These are phyloP conservation scores for Trametes coccinea DNA, from an alignment of 768 basidiomycete species.

Conservation along the genomic window DNA sequence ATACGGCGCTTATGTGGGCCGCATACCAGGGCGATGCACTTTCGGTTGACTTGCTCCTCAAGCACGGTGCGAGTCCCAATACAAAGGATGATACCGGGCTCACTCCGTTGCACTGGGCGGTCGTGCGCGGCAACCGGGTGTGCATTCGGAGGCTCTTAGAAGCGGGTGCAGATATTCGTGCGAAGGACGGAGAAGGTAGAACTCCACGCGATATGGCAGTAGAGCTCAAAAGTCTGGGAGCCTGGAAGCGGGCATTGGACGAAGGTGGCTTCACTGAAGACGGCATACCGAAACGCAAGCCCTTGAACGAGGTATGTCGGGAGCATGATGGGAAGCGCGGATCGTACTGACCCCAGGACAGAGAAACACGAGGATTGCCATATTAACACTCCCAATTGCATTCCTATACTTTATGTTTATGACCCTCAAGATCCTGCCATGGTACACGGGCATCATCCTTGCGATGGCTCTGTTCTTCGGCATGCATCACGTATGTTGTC, in stretches of 20 bases:
- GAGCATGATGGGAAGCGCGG: background rate
- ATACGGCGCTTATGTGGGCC: slow-evolving; percentile 98
- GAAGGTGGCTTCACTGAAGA: slow-evolving; percentile 84
- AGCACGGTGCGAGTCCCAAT: slow-evolving; percentile 81
- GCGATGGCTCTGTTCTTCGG: slow-evolving; percentile 86
- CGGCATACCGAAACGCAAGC: slow-evolving; percentile 63
- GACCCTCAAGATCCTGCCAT: slow-evolving; percentile 80
- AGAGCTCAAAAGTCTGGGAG: slow-evolving; percentile 86
- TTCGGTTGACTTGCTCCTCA: slow-evolving; percentile 86
- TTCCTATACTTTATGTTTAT: slow-evolving; percentile 84
- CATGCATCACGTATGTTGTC: slow-evolving; percentile 81
- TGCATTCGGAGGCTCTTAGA: slow-evolving; percentile 85
- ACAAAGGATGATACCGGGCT: slow-evolving; percentile 80
- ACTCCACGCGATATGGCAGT: slow-evolving; percentile 94
- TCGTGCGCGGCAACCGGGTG: slow-evolving; percentile 88
- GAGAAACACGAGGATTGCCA: slow-evolving; percentile 80
- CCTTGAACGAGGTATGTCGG: slow-evolving; percentile 67
- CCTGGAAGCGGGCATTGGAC: slow-evolving; percentile 86
- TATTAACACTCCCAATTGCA: slow-evolving; percentile 76
- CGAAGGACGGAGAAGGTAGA: slow-evolving; percentile 81
- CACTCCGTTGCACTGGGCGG: slow-evolving; percentile 95
- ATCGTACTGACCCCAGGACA: slow-evolving; percentile 31
- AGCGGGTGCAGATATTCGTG: slow-evolving; percentile 78
- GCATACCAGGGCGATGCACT: slow-evolving; percentile 98
- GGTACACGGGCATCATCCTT: slow-evolving; percentile 86